Base-by-base conservation (phyloP, 2,329 filamentous ascomycete genomes). In the Verticillium tricorpus region DNA sequence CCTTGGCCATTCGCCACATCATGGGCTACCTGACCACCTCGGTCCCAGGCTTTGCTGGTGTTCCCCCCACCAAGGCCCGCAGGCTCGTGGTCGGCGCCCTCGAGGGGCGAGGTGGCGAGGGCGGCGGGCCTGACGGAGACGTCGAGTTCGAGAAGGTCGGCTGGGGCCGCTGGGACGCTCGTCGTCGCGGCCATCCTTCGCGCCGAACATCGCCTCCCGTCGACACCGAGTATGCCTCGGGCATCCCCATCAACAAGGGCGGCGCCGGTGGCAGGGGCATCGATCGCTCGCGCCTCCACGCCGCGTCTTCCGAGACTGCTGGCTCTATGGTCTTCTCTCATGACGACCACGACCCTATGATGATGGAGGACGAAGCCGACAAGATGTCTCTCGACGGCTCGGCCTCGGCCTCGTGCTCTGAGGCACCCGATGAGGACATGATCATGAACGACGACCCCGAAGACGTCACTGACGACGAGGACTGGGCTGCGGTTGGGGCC, bases 101-200 rank as follows among this genome's bases (percentile, higher is more conserved):
- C 67, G 94, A 98, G 78, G 90, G 91, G 69, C 89, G 91, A 69
- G 84, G 84, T 65, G 76, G 77, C 61, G 83, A 87, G 66, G 82
- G 83, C 63, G 86, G 87, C 64, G 85, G 85, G 61, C 73, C 84
- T 64, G 82, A 88, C 65, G 88, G 89, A 67, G 88, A 92, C 68
- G 89, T 95, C 69, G 84, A 89, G 72, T 98, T 96, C 72, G 91
- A 96, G 75, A 98, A 98, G 82, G 92, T 97, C 63, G 94, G 94
- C 71, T 98, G 94, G 94, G 95, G 95, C 63, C 88, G 93, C 67
- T 99, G 94, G 94, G 91, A 96, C 75, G 95, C 93, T 64, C 88
- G 88, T 72, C 83, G 86, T 73, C 87, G 87, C 69, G 91, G 89
- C 60, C 85, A 91, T 64, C 78, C 83, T 54, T 69, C 78, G 64